Evolutionary conservation across 306 rosid species (phyloP).

Genomic region (Chamaecrista fasciculata): DNA sequence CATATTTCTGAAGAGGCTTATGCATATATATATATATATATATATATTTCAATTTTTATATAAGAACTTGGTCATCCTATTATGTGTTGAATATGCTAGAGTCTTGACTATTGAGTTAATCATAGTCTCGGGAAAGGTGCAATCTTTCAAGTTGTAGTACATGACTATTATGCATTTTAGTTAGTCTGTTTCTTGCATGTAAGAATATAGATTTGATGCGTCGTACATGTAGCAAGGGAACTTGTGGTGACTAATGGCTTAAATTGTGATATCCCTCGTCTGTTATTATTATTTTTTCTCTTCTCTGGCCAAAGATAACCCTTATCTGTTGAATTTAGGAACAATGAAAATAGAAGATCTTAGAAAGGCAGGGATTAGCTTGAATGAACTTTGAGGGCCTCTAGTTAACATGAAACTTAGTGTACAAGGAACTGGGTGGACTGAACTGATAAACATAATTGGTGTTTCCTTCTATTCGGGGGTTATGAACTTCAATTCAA

Average conservation of each 20-base stretch:
- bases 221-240: conserved; percentile 5
- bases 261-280: not conserved
- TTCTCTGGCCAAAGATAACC: no score
- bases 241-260: not conserved
- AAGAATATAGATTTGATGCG: not conserved
- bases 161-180: conserved; percentile 2
- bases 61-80: not conserved
- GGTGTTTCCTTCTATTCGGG: no score
- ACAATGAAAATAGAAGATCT: no score
- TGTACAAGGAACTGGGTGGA: not conserved
- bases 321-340: no score
- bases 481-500: no score
- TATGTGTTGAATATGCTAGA: conserved; percentile 16
- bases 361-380: not conserved
- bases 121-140: not conserved
- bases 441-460: not conserved
- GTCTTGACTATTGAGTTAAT: not conserved
- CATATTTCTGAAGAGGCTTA: conserved; percentile 6
- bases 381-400: not conserved
- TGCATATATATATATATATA: no score
- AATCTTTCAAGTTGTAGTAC: not conserved
- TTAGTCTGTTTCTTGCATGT: not conserved
- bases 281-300: no score
- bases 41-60: no score
- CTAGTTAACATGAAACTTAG: not conserved